A percentile compares a stretch with the other conserved stretches of the same genome.
These are phyloP conservation scores for Aphanoascus verrucosus DNA, from an alignment of 2,329 filamentous ascomycete genomes.

Conservation along the genomic window DNA sequence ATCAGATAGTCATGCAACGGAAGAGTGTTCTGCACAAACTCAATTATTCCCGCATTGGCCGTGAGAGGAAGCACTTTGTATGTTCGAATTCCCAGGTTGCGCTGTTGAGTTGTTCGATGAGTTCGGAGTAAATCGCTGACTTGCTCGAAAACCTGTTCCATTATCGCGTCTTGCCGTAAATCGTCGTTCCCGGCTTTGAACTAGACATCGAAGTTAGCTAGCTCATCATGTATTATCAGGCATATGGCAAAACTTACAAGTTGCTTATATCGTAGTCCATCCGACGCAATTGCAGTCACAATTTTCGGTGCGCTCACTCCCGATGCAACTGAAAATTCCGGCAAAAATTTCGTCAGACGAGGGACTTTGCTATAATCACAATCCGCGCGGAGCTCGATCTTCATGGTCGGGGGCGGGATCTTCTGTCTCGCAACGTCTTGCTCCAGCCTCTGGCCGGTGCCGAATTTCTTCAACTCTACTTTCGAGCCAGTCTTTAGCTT, in stretches of 20 bases:
- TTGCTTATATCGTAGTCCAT: slow-evolving; percentile 76
- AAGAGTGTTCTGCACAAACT: slow-evolving; percentile 90
- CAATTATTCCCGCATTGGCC: slow-evolving; percentile 76
- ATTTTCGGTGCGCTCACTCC: slow-evolving; percentile 92
- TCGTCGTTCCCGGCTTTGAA: slow-evolving; percentile 95
- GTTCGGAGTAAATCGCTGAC: slow-evolving; percentile 81
- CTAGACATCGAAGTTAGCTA: slow-evolving; percentile 25
- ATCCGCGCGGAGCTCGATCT: slow-evolving; percentile 61
- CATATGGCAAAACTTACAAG: slow-evolving; percentile 43
- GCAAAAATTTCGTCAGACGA: slow-evolving; percentile 58
- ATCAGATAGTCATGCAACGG: slow-evolving; percentile 86
- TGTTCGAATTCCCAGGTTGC: slow-evolving; percentile 80
- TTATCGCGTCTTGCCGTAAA: slow-evolving; percentile 90
- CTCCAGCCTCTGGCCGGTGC: slow-evolving; percentile 52
- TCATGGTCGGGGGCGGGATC: slow-evolving; percentile 82
- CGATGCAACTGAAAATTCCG: slow-evolving; percentile 71
- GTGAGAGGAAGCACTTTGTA: slow-evolving; percentile 95
- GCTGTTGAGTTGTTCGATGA: slow-evolving; percentile 75
- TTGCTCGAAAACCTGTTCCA: slow-evolving; percentile 98
- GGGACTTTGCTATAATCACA: slow-evolving; percentile 69
- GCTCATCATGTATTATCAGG: not conserved
- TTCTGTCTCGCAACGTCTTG: slow-evolving; percentile 52
- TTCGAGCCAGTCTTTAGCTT: slow-evolving; percentile 58
- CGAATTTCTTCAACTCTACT: slow-evolving; percentile 52
- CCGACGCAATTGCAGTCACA: slow-evolving; percentile 65